Percentiles rank a stretch among this genome's conserved stretches.
Conservation (phyloP, 2,329 filamentous ascomycete species). For the Didymosphaeria variabile region DNA sequence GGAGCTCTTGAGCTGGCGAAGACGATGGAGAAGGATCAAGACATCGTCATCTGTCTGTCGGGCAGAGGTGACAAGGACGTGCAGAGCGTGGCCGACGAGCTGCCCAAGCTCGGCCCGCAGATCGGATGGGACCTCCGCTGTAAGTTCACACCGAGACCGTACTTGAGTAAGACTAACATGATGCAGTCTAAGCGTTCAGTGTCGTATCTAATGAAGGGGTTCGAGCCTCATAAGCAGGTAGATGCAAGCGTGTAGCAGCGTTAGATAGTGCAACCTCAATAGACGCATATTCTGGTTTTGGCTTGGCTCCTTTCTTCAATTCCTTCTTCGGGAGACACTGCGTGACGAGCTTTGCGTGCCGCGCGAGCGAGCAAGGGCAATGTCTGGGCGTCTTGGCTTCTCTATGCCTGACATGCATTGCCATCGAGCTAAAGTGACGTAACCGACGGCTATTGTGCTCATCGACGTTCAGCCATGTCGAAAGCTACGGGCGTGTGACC, state of each 20-base stretch:
- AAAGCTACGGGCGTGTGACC: not conserved
- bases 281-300: not conserved
- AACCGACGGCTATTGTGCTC: not conserved
- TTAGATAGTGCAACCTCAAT: not conserved
- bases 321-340: not conserved
- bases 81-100: slow-evolving; percentile 93
- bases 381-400: not conserved
- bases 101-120: slow-evolving; percentile 85
- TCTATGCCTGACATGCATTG: not conserved
- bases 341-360: not conserved
- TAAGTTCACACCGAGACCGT: slow-evolving; percentile 29
- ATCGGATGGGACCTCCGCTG: slow-evolving; percentile 77
- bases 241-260: not conserved
- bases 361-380: not conserved
- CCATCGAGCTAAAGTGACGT: not conserved
- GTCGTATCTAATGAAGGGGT: not conserved
- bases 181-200: slow-evolving; percentile 32
- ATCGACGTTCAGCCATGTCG: not conserved
- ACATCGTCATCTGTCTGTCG: slow-evolving; percentile 92
- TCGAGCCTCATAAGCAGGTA: not conserved
- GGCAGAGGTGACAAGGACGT: slow-evolving; percentile 98
- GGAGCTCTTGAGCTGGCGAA: slow-evolving; percentile 91
- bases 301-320: not conserved
- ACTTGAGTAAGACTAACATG: slow-evolving; percentile 27
- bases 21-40: slow-evolving; percentile 86